phyloP scores from a whole-genome alignment of 805 yeast genomes.

The Priceomyces fermenticarens region DNA sequence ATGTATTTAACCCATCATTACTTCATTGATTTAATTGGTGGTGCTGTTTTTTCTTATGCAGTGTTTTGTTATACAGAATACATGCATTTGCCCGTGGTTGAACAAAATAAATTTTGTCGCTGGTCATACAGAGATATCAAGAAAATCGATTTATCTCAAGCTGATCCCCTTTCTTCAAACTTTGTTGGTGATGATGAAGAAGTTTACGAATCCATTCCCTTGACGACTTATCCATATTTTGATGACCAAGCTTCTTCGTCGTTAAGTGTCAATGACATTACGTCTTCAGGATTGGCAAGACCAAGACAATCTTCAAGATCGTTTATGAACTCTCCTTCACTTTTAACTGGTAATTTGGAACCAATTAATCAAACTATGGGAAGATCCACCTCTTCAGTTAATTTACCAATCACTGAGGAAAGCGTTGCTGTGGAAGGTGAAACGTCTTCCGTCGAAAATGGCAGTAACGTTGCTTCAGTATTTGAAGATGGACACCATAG shows the following conservation, averaged over 20 bases:
- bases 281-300: constrained; percentile 21
- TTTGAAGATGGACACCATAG: constrained; percentile 29
- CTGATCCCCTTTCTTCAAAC: constrained; percentile 28
- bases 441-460: constrained; percentile 25
- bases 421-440: constrained; percentile 14
- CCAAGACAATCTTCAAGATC: constrained; percentile 28
- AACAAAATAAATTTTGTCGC: constrained; percentile 55
- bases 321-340: constrained; percentile 9
- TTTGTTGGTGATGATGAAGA: constrained; percentile 9
- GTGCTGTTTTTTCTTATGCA: constrained; percentile 74
- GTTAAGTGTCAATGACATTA: constrained; percentile 12
- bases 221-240: constrained; percentile 2
- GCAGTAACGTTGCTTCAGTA: constrained; percentile 38
- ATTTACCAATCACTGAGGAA: constrained; percentile 6
- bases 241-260: constrained; percentile 4
- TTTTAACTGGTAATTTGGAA: constrained; percentile 2
- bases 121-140: constrained; percentile 56
- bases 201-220: constrained; percentile 3
- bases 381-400: constrained; percentile 12
- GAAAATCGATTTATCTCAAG: constrained; percentile 20
- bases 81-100: constrained; percentile 61
- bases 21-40: constrained; percentile 90
- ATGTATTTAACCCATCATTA: constrained; percentile 98
- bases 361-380: constrained; percentile 13
- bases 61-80: constrained; percentile 70